phyloP scores from a whole-genome alignment of 306 rosid genomes.

The Begonia fuchsioides region DNA sequence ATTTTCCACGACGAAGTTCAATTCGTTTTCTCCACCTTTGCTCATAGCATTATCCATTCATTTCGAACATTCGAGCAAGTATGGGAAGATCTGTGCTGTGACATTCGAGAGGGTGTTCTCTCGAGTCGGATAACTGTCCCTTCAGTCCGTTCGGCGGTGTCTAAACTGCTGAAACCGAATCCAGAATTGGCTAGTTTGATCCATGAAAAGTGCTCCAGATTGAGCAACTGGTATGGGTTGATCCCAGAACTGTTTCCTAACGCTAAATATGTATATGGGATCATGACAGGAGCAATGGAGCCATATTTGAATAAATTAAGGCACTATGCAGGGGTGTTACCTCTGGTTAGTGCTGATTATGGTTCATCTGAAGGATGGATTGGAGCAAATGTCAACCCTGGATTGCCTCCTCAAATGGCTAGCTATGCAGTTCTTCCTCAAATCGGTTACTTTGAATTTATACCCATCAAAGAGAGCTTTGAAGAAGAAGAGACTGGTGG shows the following conservation, averaged over 20 bases:
- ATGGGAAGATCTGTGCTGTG: constrained; percentile 53
- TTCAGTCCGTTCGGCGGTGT: constrained; percentile 37
- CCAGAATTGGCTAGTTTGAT: constrained; percentile 58
- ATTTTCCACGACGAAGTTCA: constrained; percentile 47
- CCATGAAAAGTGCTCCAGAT: constrained; percentile 23
- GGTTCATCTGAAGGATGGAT: constrained; percentile 99
- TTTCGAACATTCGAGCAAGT: constrained; percentile 59
- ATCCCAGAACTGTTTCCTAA: constrained; percentile 70
- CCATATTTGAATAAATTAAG: constrained; percentile 59
- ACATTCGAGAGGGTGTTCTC: constrained; percentile 51
- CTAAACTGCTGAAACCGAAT: constrained; percentile 49
- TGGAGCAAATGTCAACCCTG: constrained; percentile 74
- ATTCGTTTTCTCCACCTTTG: constrained; percentile 46
- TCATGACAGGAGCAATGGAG: constrained; percentile 93
- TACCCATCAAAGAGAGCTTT: constrained; percentile 42
- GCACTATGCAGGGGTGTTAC: constrained; percentile 55
- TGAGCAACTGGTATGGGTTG: constrained; percentile 72
- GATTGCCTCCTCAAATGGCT: constrained; percentile 52
- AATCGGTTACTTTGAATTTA: constrained; percentile 85
- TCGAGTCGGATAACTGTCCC: constrained; percentile 34
- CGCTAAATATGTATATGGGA: constrained; percentile 54
- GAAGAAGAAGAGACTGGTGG: constrained; percentile 8
- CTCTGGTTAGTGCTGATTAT: constrained; percentile 76
- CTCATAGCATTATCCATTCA: constrained; percentile 59
- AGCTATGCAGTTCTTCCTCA: constrained; percentile 79